phyloP scores from a whole-genome alignment of 768 basidiomycete species.

The Lentinus brumalis region DNA sequence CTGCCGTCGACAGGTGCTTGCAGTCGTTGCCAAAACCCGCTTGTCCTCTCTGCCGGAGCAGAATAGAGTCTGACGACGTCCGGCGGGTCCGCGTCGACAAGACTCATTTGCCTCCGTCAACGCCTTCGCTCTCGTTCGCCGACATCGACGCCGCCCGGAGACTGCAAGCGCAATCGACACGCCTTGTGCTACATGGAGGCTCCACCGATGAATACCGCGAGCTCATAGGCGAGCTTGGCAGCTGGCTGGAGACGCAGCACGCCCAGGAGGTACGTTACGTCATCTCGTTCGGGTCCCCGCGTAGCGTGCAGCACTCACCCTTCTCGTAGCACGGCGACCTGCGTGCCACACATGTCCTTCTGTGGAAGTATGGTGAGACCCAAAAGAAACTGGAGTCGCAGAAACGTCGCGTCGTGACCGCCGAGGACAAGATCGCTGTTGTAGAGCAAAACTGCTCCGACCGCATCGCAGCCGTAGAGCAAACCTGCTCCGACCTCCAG shows the following conservation, averaged over 20 bases:
- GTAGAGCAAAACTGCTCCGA: conserved; percentile 15
- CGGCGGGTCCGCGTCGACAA: conserved; percentile 64
- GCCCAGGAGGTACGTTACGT: conserved; percentile 23
- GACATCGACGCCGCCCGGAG: conserved; percentile 41
- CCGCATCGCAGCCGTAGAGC: conserved; percentile 9
- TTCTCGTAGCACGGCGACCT: conserved; percentile 26
- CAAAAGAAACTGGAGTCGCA: conserved; percentile 19
- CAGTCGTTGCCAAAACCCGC: conserved; percentile 45
- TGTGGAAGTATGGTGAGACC: conserved; percentile 22
- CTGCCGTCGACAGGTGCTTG: conserved; percentile 49
- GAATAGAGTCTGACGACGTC: conserved; percentile 48
- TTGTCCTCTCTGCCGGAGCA: conserved; percentile 67
- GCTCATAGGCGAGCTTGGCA: conserved; percentile 24
- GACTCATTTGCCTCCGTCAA: conserved; percentile 32
- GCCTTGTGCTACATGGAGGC: conserved; percentile 57
- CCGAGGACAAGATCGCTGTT: conserved; percentile 11
- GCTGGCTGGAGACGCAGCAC: conserved; percentile 26
- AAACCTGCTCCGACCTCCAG: conserved; percentile 18
- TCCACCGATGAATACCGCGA: conserved; percentile 20
- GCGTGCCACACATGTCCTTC: conserved; percentile 24
- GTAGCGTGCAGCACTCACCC: background rate
- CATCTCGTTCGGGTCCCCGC: background rate
- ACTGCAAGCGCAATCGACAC: conserved; percentile 56
- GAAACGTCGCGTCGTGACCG: conserved; percentile 14
- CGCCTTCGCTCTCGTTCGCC: conserved; percentile 5